Base-by-base conservation (phyloP, 2,329 filamentous ascomycete genomes). In the Ophiosphaerella herpotricha region DNA sequence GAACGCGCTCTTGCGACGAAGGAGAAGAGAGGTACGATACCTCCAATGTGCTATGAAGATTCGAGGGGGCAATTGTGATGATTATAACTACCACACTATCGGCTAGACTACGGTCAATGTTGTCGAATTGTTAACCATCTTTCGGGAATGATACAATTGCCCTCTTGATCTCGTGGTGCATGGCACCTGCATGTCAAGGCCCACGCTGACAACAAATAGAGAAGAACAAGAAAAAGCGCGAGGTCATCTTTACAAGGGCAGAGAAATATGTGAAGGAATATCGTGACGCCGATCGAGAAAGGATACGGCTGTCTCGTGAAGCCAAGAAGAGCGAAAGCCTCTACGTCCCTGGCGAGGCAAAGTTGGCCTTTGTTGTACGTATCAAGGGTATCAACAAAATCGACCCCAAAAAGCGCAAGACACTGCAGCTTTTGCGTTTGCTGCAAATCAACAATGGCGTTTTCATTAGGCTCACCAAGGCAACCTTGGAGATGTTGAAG, bases 381-480 rank as follows among this genome's bases (percentile, higher is more conserved):
- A 99, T 99, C 86, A 99, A 99, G 91, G 94, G 87, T 96, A 97
- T 99, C 91, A 97, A 97, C 90, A 99, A 99, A 90, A 97, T 99
- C 74, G 87, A 95, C 77, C 94, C 94, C 72, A 97, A 99, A 90
- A 95, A 95, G 80, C 92, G 94, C 85, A 99, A 99, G 88, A 97
- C 96, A 75, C 87, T 99, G 72, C 94, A 99, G 83, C 90, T 99
- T 57, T 92, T 99, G 78, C 93, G 94, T 85, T 91, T 99, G 66
- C 88, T 99, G 74, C 94, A 99, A 85, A 99, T 99, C 89, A 99
- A 99, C 90, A 97, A 96, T 80, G 94, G 93, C 80, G 91, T 97
- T 80, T 99, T 99, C 83, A 84, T 99, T 81, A 88, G 87, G 75
- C 84, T 97, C 75, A 97, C 92, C 82, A 99, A 97, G 89, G 94